Evolutionary conservation across 345 rosid genomes (phyloP), one percentile per base, ranked within the genome.

Genomic region (Aquilaria sinensis): DNA sequence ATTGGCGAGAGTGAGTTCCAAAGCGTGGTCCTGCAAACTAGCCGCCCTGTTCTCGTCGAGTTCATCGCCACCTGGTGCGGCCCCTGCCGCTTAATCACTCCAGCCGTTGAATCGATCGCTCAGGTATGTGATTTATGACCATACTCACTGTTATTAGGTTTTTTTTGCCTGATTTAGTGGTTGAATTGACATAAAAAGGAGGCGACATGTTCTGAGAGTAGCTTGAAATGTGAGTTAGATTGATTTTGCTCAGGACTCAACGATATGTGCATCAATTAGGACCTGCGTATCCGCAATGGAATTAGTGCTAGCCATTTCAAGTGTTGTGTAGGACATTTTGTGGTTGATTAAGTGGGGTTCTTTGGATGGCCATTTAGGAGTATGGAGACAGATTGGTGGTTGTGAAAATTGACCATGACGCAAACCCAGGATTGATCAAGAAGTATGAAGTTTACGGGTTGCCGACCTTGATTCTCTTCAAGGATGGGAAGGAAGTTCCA

Each of bases 41-140:
- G 82, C 58, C 80, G 85, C 64, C 95, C 92, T 58, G 90, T 90
- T 68, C 81, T 87, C 12, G 91, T 90, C 4, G 96, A 88, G 78
- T 90, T 90, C 78, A 87, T 90, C 3, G 97, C 97, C 53, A 77
- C 66, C 60, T 88, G 97, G 97, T 90, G 97, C 56, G 97, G 97
- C 30, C 96, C 97, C 6, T 90, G 97, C 77, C 88, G 90, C 53
- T 74, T 90, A 65, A 86, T 90, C 67, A 78, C 89, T 75, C 87
- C 93, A 4, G 89, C 92, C 56, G 77, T 88, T 74, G 85, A 89
- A 69, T 74, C 76, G 61, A 62, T 86, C 41, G 75, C 89, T 6
- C 77, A 83, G 88, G 89, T 81, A 37, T 37, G 43, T 3, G 43
- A 4, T 37, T 37, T 37, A 37, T 9, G 43, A 37, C 23, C 23